Evolutionary conservation across 2,329 filamentous ascomycete genomes (phyloP), one percentile per base, ranked within the genome.

Genomic region (Neocatenulostroma microsporum): DNA sequence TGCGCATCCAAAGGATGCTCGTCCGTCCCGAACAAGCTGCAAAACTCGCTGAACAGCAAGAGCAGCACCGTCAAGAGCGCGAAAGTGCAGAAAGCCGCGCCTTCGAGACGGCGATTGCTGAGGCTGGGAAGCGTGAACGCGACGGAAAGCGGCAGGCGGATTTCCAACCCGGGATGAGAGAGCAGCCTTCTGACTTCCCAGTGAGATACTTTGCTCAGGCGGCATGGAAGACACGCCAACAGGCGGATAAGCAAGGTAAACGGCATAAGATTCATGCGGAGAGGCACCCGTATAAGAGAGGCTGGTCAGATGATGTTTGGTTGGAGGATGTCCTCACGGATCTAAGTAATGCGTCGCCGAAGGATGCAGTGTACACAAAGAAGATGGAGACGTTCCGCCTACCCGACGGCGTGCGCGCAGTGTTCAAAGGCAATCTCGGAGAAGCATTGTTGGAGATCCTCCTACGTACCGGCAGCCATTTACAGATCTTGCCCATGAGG

Each of bases 391-490:
- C 35, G 4, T 42, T 53, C 8, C 41, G 33, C 4, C 27, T 56
- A 21, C 50, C 51, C 3, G 26, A 36, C 3, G 45, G 44, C 6
- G 35, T 43, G 14, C 26, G 30, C 11, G 47, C 44, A 8, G 35
- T 36, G 8, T 53, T 55, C 33, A 36, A 34, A n/a, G 34, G 41
- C 6, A 43, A 42, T 34, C 37, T 40, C 3, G 39, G 39, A 11
- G 27, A 41, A 6, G 42, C 44, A 15, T 40, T 55, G n/a, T 38
- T 53, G 17, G 54, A 57, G 25, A 45, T 57, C 10, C 49, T 51
- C 53, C 50, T 49, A 20, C 48, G 51, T n/a, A 56, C 51, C 5
- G 45, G 47, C n/a, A 49, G 51, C 30, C 50, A 55, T 35, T 45
- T 52, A 7, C 50, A 55, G 25, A 32, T 49, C 12, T 14, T 29